phyloP scores from a whole-genome alignment of 2,329 filamentous ascomycete species.

The Trichoderma arundinaceum region DNA sequence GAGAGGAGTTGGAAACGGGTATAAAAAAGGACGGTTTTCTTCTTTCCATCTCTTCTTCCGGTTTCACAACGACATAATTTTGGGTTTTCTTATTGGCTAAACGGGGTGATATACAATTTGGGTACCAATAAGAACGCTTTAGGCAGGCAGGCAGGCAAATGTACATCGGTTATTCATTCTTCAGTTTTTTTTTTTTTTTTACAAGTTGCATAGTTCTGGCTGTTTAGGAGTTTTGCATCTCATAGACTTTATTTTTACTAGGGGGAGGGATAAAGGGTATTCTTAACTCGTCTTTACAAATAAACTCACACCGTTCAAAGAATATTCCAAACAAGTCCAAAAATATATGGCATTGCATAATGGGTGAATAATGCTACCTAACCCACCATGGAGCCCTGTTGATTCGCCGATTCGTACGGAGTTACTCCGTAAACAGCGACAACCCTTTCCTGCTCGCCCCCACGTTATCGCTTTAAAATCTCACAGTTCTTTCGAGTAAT shows the following conservation, averaged over 20 bases:
- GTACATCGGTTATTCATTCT: neutral
- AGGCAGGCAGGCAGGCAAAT: constrained; percentile 4
- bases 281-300: neutral
- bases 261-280: neutral
- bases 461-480: constrained; percentile 21
- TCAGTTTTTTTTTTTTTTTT: neutral
- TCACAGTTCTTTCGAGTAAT: constrained; percentile 8
- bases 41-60: neutral
- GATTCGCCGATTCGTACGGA: constrained; percentile 3
- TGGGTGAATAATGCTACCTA: neutral
- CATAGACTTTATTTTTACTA: neutral
- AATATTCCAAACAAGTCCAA: neutral
- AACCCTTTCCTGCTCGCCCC: neutral
- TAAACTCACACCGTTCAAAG: neutral
- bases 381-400: neutral
- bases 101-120: neutral
- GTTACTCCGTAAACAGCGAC: too few species aligned
- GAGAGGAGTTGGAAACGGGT: neutral
- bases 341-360: constrained; percentile 16
- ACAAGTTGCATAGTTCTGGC: constrained; percentile 1
- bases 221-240: neutral
- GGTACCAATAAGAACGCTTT: constrained; percentile 2
- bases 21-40: neutral
- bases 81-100: neutral
- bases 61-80: neutral